Conservation (phyloP, 1,139 yeast species). For the Blastobotrys proliferans region DNA sequence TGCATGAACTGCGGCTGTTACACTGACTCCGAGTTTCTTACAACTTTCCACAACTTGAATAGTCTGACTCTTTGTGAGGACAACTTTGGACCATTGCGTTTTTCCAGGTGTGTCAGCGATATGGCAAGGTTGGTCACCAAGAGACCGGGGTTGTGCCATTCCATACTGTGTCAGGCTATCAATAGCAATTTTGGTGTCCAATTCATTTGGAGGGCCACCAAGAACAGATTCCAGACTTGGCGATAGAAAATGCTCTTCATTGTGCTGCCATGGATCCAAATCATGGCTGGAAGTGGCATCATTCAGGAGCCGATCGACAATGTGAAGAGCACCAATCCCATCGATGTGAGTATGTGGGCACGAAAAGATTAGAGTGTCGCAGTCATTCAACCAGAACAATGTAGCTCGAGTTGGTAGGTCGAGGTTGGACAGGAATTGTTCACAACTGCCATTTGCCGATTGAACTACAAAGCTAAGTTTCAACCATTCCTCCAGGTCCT, state of each 20-base stretch:
- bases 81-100: neutral
- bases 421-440: neutral
- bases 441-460: neutral
- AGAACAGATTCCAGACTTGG: neutral
- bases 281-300: neutral
- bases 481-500: neutral
- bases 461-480: neutral
- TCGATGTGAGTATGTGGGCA: conserved; percentile 3
- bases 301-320: neutral
- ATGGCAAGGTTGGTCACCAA: neutral
- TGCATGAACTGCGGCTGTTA: neutral
- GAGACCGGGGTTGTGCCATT: neutral
- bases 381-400: neutral
- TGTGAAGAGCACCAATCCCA: conserved; percentile 1
- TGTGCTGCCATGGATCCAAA: neutral
- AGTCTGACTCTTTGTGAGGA: neutral
- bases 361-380: neutral
- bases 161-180: neutral
- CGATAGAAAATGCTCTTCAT: neutral
- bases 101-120: neutral
- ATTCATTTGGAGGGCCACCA: neutral
- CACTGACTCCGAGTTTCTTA: neutral
- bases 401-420: neutral
- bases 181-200: neutral
- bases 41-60: neutral